phyloP scores from a whole-genome alignment of 768 basidiomycete species.

The Suillus spraguei region DNA sequence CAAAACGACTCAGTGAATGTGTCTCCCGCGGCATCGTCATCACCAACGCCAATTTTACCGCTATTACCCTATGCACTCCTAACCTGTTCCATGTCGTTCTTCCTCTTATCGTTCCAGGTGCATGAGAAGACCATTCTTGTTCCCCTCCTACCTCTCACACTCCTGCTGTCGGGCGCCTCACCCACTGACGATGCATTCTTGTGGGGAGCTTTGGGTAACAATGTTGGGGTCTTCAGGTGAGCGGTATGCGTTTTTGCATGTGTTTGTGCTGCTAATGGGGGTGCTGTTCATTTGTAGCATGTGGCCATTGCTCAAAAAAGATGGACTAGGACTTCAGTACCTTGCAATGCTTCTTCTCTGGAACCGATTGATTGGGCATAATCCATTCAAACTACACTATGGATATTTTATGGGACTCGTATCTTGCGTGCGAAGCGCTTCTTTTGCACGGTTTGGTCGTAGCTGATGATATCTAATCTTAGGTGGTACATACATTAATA shows the following conservation, averaged over 20 bases:
- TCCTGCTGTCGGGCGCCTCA: constrained; percentile 61
- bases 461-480: not conserved
- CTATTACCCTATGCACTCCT: constrained; percentile 83
- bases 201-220: constrained; percentile 56
- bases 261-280: constrained; percentile 4
- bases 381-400: constrained; percentile 53
- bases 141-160: constrained; percentile 81
- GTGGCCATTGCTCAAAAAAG: constrained; percentile 87
- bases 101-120: constrained; percentile 95
- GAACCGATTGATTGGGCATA: constrained; percentile 83
- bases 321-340: constrained; percentile 79
- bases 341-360: constrained; percentile 67
- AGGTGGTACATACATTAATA: constrained; percentile 61
- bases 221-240: constrained; percentile 88
- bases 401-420: constrained; percentile 53
- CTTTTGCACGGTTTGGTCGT: not conserved
- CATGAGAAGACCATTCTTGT: constrained; percentile 93
- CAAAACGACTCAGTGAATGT: constrained; percentile 1
- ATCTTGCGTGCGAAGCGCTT: constrained; percentile 44
- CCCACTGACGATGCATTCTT: constrained; percentile 27
- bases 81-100: constrained; percentile 87
- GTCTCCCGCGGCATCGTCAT: constrained; percentile 12
- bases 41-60: constrained; percentile 56
- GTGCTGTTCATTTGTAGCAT: constrained; percentile 52
- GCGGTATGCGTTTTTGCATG: constrained; percentile 19